phyloP scores from a whole-genome alignment of 192 early-diverging fungal species.

The Lunasporangiospora selenospora region DNA sequence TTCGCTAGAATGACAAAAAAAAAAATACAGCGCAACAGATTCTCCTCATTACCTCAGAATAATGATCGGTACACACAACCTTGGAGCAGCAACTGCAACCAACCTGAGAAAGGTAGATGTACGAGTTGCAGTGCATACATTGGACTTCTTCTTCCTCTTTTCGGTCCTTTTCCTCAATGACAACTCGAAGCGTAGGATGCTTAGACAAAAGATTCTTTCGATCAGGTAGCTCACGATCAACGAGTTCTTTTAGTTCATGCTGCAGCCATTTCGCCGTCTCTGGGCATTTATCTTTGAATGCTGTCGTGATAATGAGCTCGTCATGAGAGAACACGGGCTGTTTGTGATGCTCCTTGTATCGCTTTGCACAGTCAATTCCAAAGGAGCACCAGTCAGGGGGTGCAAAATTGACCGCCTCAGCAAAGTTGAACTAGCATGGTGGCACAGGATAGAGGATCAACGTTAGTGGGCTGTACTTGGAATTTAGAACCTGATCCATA shows the following conservation, averaged over 20 bases:
- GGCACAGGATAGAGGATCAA: not conserved
- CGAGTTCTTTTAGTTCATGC: constrained; percentile 55
- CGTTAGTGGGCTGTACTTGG: too few relatives aligned
- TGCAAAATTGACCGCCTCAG: constrained; percentile 98
- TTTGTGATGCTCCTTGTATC: constrained; percentile 80
- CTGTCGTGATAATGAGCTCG: constrained; percentile 78
- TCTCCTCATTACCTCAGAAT: constrained; percentile 47
- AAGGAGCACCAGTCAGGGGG: constrained; percentile 88
- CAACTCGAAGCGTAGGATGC: constrained; percentile 47
- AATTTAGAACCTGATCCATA: too few relatives aligned
- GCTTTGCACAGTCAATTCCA: constrained; percentile 79
- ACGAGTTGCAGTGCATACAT: constrained; percentile 75
- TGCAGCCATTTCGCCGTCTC: constrained; percentile 55
- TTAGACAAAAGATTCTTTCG: constrained; percentile 47
- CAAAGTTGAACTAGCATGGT: constrained; percentile 81
- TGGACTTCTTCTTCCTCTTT: constrained; percentile 68
- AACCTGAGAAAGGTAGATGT: constrained; percentile 74
- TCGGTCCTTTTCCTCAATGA: constrained; percentile 52
- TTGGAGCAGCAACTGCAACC: constrained; percentile 65
- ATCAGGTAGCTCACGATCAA: constrained; percentile 60
- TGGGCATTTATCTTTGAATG: constrained; percentile 41
- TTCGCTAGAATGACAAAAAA: too few relatives aligned
- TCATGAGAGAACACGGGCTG: constrained; percentile 97
- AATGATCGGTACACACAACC: constrained; percentile 72
- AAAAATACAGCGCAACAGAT: too few relatives aligned